A percentile compares a stretch with the other conserved stretches of the same genome.
These are phyloP conservation scores for Diaporthe ilicicola DNA, from an alignment of 2,329 filamentous ascomycete genomes.

Conservation along the genomic window DNA sequence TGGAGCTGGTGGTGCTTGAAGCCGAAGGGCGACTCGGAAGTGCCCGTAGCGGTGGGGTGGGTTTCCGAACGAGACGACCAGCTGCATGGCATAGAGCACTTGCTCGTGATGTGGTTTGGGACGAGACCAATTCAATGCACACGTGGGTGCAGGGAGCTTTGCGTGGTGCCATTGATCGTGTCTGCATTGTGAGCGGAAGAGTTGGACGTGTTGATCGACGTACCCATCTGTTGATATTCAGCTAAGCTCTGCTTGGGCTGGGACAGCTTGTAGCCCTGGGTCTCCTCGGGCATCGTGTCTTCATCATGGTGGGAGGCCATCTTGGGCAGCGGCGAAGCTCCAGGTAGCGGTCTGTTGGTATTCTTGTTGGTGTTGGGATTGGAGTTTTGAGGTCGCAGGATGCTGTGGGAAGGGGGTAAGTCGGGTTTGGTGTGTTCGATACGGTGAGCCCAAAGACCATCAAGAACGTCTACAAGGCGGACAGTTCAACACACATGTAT, in stretches of 20 bases:
- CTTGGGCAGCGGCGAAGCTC: constrained; percentile 40
- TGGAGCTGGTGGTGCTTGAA: background rate
- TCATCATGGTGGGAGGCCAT: constrained; percentile 79
- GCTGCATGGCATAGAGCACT: constrained; percentile 16
- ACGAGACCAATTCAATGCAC: background rate
- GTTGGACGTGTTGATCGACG: constrained; percentile 45
- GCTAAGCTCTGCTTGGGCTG: constrained; percentile 96
- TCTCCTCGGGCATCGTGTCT: constrained; percentile 86
- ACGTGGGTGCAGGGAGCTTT: background rate
- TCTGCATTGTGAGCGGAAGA: background rate
- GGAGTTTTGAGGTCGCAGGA: background rate
- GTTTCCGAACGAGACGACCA: background rate
- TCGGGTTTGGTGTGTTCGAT: constrained; percentile 6
- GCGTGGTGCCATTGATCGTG: background rate
- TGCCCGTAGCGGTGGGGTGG: background rate
- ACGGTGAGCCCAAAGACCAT: constrained; percentile 30
- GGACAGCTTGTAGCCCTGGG: constrained; percentile 96
- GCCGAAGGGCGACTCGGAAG: background rate
- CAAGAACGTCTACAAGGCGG: constrained; percentile 27
- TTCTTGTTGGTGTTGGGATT: background rate
- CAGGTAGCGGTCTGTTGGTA: background rate
- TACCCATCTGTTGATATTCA: constrained; percentile 93
- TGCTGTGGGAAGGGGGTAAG: constrained; percentile 6
- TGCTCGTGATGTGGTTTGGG: background rate
- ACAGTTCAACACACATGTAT: constrained; percentile 31